Evolutionary conservation across 306 rosid genomes (phyloP).

Genomic region (Glycine soja): DNA sequence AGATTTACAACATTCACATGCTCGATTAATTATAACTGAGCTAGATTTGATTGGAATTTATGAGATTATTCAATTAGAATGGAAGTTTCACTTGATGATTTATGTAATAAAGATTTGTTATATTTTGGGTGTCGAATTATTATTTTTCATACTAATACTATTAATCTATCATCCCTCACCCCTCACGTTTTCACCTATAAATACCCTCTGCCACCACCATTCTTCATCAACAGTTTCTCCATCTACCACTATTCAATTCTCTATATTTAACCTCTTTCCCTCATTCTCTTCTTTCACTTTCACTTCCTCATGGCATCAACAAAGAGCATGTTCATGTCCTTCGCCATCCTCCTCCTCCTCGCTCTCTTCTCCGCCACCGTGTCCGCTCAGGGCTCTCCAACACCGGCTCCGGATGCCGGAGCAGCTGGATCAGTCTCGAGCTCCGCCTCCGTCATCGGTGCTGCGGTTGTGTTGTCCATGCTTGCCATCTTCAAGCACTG

Average conservation of each 20-base stretch:
- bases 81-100: too few species aligned
- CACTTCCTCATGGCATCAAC: conserved; percentile 49
- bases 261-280: background rate
- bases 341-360: conserved; percentile 23
- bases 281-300: background rate
- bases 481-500: conserved; percentile 47
- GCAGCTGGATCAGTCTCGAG: conserved; percentile 40
- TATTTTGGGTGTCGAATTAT: too few species aligned
- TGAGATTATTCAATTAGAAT: too few species aligned
- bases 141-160: too few species aligned
- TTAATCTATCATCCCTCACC: too few species aligned
- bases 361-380: conserved; percentile 37
- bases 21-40: too few species aligned
- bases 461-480: conserved; percentile 46
- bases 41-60: too few species aligned
- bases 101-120: too few species aligned
- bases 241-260: background rate
- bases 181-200: background rate
- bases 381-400: conserved; percentile 49
- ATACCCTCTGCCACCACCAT: background rate
- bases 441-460: conserved; percentile 48
- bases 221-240: background rate
- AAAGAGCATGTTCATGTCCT: conserved; percentile 33
- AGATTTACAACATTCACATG: too few species aligned
- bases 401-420: conserved; percentile 43